phyloP scores from a whole-genome alignment of 257 asterid species.

The Forsythia viridissima region DNA sequence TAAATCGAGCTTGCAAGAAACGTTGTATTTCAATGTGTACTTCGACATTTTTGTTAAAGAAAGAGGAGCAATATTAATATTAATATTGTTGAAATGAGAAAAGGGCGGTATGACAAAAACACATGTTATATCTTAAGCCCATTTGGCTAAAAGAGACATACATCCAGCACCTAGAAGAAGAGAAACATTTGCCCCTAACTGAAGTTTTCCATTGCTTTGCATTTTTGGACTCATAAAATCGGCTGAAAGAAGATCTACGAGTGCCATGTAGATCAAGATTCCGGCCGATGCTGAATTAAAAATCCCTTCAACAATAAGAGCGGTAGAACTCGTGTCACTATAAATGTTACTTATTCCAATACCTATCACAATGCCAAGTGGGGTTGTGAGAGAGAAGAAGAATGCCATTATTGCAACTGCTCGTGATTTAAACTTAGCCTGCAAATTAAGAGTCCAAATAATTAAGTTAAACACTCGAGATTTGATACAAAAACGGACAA shows the following conservation, averaged over 20 bases:
- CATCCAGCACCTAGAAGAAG: constrained; percentile 36
- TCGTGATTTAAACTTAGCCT: constrained; percentile 28
- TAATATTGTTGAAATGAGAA: too few species aligned
- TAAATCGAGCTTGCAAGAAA: too few species aligned
- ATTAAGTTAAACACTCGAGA: not conserved
- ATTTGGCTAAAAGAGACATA: constrained; percentile 38
- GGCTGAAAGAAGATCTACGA: constrained; percentile 37
- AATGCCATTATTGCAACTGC: constrained; percentile 24
- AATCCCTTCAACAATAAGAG: constrained; percentile 35
- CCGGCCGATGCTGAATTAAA: constrained; percentile 42
- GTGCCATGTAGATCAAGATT: constrained; percentile 39
- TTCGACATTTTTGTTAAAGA: too few species aligned
- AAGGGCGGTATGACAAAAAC: not conserved
- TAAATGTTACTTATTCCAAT: constrained; percentile 32
- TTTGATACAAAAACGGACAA: too few species aligned
- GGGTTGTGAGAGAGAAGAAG: constrained; percentile 34
- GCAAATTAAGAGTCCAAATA: not conserved
- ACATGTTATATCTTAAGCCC: constrained; percentile 30
- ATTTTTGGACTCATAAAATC: constrained; percentile 36
- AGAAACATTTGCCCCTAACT: constrained; percentile 24
- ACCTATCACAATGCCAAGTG: constrained; percentile 28
- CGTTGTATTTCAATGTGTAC: too few species aligned
- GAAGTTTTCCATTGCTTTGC: constrained; percentile 29
- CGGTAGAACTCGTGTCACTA: constrained; percentile 33
- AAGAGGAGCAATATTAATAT: too few species aligned